Evolutionary conservation across 768 basidiomycete species (phyloP).

Genomic region (Epithele typhae): DNA sequence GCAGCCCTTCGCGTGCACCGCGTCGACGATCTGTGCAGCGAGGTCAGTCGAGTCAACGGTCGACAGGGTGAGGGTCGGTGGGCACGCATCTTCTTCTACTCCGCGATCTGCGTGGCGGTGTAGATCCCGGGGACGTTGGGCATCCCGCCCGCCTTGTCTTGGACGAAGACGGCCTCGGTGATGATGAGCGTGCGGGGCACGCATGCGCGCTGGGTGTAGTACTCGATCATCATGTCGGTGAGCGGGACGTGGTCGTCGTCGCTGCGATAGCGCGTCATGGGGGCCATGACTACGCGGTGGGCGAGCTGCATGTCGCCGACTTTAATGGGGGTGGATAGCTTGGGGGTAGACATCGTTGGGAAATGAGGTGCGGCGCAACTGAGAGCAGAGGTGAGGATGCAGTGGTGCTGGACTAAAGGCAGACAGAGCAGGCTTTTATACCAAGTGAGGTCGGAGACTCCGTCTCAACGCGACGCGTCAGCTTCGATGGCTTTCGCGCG

Average conservation of each 20-base stretch:
- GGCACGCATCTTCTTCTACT: constrained; percentile 39
- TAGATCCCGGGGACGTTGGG: constrained; percentile 56
- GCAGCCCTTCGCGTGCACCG: constrained; percentile 48
- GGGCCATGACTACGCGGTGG: constrained; percentile 50
- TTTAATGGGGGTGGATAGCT: constrained; percentile 41
- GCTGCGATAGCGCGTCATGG: constrained; percentile 42
- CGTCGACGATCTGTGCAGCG: constrained; percentile 40
- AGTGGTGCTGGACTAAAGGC: too few species aligned
- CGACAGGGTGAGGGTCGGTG: too few species aligned
- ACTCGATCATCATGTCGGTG: constrained; percentile 32
- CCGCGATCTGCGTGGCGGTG: constrained; percentile 46
- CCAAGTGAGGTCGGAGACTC: too few species aligned
- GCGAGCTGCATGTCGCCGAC: constrained; percentile 36
- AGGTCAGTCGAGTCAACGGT: not conserved
- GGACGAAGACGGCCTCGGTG: constrained; percentile 51
- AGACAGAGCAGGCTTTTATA: too few species aligned
- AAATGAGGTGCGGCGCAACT: too few species aligned
- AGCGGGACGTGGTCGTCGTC: constrained; percentile 28
- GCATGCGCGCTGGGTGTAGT: constrained; percentile 42
- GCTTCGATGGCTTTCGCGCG: too few species aligned
- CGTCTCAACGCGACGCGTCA: too few species aligned
- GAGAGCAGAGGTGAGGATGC: too few species aligned
- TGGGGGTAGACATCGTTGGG: not conserved
- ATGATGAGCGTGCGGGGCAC: constrained; percentile 48
- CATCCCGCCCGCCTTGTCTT: constrained; percentile 41